Base-by-base conservation (phyloP, 2,329 filamentous ascomycete species). In the Arthrobotrys pseudoclavata region DNA sequence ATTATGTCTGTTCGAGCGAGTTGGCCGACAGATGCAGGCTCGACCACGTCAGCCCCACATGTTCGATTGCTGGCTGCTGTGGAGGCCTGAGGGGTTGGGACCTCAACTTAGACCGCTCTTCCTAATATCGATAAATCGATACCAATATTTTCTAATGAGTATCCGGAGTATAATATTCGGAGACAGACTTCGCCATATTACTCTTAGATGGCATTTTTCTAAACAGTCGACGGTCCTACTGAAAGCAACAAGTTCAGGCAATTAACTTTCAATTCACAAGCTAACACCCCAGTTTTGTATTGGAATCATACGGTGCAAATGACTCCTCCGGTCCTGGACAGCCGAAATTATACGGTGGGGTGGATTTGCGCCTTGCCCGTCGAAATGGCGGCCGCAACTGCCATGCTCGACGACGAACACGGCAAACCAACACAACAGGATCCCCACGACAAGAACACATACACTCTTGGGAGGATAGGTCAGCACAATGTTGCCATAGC, bases 321-420 rank as follows among this genome's bases (percentile, higher is more conserved):
- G 63, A 20, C 37, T 22, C 48, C 63, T n/a, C 12, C 29, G 7
- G 4, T 31, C 7, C 62, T 67, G 5, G 24, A 34, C 18, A 67
- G 34, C 57, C 69, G 79, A 20, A 76, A 79, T 34, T 84, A 84
- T 70, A 82, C 80, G 0, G 79, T 84, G 24, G 83, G 80, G 48
- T 84, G 82, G 81, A 80, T 84, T 22, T 83, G 82, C 71, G 82
- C 83, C 15, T 57, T 83, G 7, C 68, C 78, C 2, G 64, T 81
- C 7, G 82, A 84, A 57, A 75, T 82, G 74, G 80, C 79, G 1
- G 82, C 82, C 9, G 82, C 81, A 5, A 74, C 61, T 3, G 72
- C 69, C 5, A 82, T 83, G 81, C 75, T 84, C 0, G 83, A 84
- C 68, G 79, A 82, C 6, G 52, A 69, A 7, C 82, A 83, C 61